phyloP scores from a whole-genome alignment of 352 stramenopile species.

The Globisporangium iwayamae region DNA sequence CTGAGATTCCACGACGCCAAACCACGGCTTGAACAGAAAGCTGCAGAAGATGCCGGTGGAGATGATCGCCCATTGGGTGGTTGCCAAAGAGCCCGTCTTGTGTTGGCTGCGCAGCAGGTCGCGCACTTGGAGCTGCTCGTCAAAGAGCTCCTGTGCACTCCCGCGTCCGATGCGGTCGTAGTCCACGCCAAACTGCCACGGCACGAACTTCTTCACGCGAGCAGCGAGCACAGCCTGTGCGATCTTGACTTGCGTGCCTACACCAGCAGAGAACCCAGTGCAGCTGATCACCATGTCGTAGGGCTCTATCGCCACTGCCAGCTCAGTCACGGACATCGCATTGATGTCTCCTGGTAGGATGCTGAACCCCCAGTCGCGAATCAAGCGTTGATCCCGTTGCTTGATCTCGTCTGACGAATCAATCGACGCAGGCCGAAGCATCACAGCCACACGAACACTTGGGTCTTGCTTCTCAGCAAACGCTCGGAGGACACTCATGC shows the following conservation, averaged over 20 bases:
- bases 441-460: not conserved
- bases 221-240: conserved; percentile 8
- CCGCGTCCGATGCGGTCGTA: conserved; percentile 13
- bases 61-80: conserved; percentile 15
- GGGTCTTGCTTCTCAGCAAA: not conserved
- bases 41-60: conserved; percentile 15
- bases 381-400: not conserved
- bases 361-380: not conserved
- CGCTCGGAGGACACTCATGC: conserved; percentile 4
- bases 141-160: conserved; percentile 15
- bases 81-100: not conserved
- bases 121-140: conserved; percentile 17
- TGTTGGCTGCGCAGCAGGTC: conserved; percentile 13
- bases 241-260: conserved; percentile 16
- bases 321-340: not conserved
- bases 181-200: conserved; percentile 18
- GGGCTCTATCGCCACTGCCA: conserved; percentile 4
- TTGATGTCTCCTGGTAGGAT: not conserved
- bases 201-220: conserved; percentile 9
- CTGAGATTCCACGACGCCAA: conserved; percentile 12
- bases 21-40: conserved; percentile 16
- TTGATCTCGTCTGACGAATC: not conserved
- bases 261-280: conserved; percentile 15
- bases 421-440: conserved; percentile 1
- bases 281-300: conserved; percentile 11